Conservation (phyloP, 2,329 filamentous ascomycete genomes). For the Aureobasidium sp. region DNA sequence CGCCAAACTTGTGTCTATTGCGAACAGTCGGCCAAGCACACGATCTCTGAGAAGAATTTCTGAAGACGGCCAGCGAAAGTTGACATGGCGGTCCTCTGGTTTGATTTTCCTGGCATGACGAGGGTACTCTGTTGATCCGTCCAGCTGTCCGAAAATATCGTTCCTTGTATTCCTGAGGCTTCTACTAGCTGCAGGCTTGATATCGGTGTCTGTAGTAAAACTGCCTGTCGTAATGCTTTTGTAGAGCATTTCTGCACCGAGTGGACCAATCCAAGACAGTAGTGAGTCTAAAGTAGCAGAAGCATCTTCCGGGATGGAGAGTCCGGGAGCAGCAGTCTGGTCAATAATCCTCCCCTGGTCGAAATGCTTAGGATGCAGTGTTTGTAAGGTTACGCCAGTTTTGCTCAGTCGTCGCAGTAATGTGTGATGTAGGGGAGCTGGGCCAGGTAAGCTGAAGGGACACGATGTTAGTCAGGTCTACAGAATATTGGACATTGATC, state of each 20-base stretch:
- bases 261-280: slow-evolving; percentile 47
- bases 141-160: slow-evolving; percentile 14
- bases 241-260: slow-evolving; percentile 65
- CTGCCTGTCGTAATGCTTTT: slow-evolving; percentile 52
- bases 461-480: slow-evolving; percentile 2
- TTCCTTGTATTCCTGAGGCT: slow-evolving; percentile 18
- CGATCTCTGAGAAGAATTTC: slow-evolving; percentile 49
- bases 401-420: slow-evolving; percentile 52
- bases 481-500: not conserved
- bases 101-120: slow-evolving; percentile 65
- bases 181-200: slow-evolving; percentile 18
- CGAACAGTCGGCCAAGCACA: slow-evolving; percentile 63
- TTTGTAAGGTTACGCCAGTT: slow-evolving; percentile 80
- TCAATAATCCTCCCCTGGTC: slow-evolving; percentile 70
- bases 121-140: slow-evolving; percentile 17
- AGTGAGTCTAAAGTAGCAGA: slow-evolving; percentile 41
- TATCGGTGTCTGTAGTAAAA: slow-evolving; percentile 54
- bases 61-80: slow-evolving; percentile 50
- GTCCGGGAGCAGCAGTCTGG: slow-evolving; percentile 50
- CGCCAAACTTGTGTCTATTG: slow-evolving; percentile 22
- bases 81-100: slow-evolving; percentile 53
- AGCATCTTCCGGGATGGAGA: slow-evolving; percentile 39
- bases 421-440: slow-evolving; percentile 81
- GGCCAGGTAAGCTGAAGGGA: slow-evolving; percentile 60
- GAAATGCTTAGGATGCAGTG: slow-evolving; percentile 66